Evolutionary conservation across 257 asterid genomes (phyloP).

Genomic region (Solanum rostratum): DNA sequence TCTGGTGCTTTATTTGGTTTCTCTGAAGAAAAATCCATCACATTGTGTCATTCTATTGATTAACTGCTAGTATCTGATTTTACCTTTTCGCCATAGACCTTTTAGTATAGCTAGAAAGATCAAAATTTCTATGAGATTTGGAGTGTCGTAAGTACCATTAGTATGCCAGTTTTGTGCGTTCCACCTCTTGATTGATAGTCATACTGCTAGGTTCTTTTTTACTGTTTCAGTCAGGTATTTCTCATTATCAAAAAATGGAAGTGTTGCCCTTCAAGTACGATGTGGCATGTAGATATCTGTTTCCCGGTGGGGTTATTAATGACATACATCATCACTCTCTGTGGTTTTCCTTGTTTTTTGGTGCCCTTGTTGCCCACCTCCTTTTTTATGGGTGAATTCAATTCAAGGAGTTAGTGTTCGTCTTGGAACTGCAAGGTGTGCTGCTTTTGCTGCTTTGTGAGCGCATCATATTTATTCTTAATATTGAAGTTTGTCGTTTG

Average conservation of each 20-base stretch:
- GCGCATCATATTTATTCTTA: neutral
- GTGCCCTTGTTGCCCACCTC: neutral
- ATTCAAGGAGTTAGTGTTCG: neutral
- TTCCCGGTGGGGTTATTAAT: neutral
- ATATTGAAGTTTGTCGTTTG: neutral
- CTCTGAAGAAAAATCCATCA: neutral
- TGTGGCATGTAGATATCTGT: neutral
- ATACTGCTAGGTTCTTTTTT: neutral
- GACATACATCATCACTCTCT: neutral
- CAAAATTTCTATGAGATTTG: neutral
- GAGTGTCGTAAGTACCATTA: neutral
- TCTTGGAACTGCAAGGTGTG: neutral
- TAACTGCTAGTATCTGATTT: neutral
- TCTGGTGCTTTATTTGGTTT: neutral
- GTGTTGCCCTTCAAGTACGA: neutral
- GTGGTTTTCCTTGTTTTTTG: neutral
- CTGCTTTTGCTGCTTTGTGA: neutral
- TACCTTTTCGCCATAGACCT: neutral
- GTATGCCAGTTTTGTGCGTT: neutral
- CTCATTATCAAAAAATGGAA: neutral
- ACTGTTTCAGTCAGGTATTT: neutral
- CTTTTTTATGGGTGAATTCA: neutral
- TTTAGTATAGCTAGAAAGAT: neutral
- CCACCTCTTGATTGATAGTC: neutral
- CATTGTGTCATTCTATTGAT: neutral